These are phyloP conservation scores for Ilyonectria sp. DNA, from an alignment of 2,329 filamentous ascomycete species.

Conservation along the genomic window DNA sequence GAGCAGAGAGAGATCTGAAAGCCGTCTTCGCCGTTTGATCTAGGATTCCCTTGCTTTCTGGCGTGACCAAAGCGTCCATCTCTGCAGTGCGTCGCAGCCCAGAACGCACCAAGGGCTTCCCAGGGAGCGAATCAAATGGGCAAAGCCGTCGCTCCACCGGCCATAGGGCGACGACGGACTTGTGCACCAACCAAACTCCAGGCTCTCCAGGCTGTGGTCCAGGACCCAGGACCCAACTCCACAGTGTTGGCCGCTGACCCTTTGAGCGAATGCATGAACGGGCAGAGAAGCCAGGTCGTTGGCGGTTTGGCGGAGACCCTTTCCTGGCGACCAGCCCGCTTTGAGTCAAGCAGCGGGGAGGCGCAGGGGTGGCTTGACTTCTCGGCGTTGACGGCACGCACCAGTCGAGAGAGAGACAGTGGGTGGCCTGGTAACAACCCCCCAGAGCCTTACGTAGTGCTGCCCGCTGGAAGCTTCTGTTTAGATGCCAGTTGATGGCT, in stretches of 20 bases:
- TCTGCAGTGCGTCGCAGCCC: constrained; percentile 1
- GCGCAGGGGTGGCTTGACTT: constrained; percentile 8
- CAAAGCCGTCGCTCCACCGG: constrained; percentile 5
- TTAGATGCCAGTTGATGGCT: neutral
- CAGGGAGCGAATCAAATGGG: neutral
- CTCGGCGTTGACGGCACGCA: constrained; percentile 8
- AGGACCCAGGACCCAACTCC: neutral
- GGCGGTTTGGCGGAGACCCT: constrained; percentile 9
- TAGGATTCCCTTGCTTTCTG: constrained; percentile 22
- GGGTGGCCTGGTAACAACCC: neutral
- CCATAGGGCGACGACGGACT: constrained; percentile 14
- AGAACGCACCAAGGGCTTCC: neutral
- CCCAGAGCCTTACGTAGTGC: neutral
- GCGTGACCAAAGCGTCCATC: neutral
- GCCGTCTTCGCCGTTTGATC: constrained; percentile 2
- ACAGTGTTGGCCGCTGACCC: constrained; percentile 1
- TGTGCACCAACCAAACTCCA: constrained; percentile 21
- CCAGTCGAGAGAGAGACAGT: neutral
- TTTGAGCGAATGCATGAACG: constrained; percentile 28
- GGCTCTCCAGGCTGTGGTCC: neutral
- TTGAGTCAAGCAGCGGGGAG: neutral
- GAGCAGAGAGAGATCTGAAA: constrained; percentile 13
- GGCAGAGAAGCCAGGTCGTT: neutral
- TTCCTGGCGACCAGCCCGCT: neutral
- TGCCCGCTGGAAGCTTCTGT: neutral